Conservation (phyloP, 1,284 basidiomycete species). For the Ceratobasidium sp. region DNA sequence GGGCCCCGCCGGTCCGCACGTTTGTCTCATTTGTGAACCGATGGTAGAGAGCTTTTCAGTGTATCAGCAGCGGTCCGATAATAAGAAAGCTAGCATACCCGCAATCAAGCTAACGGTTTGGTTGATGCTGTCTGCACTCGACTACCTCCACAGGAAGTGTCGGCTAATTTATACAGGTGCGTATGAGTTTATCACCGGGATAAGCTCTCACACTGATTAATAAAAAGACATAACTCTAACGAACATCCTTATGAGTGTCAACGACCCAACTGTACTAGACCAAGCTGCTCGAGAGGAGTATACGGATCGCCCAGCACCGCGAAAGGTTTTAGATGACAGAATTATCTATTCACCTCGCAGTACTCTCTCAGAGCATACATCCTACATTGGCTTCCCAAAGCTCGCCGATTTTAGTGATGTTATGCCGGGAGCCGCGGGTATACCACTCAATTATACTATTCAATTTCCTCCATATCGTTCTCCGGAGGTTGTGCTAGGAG, state of each 20-base stretch:
- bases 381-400: background rate
- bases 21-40: slow-evolving; percentile 1
- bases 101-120: background rate
- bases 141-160: slow-evolving; percentile 23
- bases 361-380: background rate
- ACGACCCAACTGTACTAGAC: background rate
- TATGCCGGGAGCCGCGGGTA: background rate
- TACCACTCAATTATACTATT: slow-evolving; percentile 11
- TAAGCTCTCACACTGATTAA: background rate
- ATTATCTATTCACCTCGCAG: background rate
- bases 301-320: background rate
- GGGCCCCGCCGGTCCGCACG: background rate
- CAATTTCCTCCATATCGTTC: background rate
- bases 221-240: background rate
- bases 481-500: background rate
- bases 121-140: slow-evolving; percentile 1
- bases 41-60: background rate
- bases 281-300: background rate
- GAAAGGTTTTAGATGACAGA: background rate
- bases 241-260: slow-evolving; percentile 4
- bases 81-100: background rate
- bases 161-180: slow-evolving; percentile 9
- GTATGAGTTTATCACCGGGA: background rate
- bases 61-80: background rate
- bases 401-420: slow-evolving; percentile 11